Evolutionary conservation across 2,329 filamentous ascomycete species (phyloP).

Genomic region (Xylaria sp.): DNA sequence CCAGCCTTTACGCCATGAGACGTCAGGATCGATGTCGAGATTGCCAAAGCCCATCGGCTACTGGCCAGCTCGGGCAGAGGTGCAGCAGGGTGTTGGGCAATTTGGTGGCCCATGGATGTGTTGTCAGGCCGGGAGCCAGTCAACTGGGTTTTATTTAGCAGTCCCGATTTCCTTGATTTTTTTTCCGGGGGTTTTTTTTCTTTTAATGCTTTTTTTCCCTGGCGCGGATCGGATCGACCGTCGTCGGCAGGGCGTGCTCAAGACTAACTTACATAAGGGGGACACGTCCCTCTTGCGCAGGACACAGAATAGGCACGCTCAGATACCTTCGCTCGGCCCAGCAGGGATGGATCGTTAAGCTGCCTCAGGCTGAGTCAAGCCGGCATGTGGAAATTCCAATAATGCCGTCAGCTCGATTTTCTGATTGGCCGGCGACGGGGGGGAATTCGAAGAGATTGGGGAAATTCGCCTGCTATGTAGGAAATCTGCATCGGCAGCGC

Average conservation of each 20-base stretch:
- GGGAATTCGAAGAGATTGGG: slow-evolving; percentile 38
- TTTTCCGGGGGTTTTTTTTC: too few relatives aligned
- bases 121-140: slow-evolving; percentile 51
- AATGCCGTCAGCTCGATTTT: slow-evolving; percentile 32
- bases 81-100: slow-evolving; percentile 54
- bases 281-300: slow-evolving; percentile 20
- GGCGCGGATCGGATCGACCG: too few relatives aligned
- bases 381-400: slow-evolving; percentile 30
- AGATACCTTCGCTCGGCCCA: neutral
- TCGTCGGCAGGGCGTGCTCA: too few relatives aligned
- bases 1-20: slow-evolving; percentile 30
- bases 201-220: too few relatives aligned
- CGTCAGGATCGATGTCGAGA: slow-evolving; percentile 37
- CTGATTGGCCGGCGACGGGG: slow-evolving; percentile 48
- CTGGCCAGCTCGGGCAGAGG: slow-evolving; percentile 52
- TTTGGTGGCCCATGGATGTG: slow-evolving; percentile 54
- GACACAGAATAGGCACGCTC: neutral
- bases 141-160: slow-evolving; percentile 23
- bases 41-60: slow-evolving; percentile 35
- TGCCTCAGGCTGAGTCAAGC: neutral
- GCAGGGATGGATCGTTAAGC: neutral
- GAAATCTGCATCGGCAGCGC: slow-evolving; percentile 17
- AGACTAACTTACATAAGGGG: slow-evolving; percentile 11
- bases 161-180: too few relatives aligned
- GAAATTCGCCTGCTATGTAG: neutral